phyloP scores from a whole-genome alignment of 2,329 filamentous ascomycete genomes.

The Sporothrix variecibatus region DNA sequence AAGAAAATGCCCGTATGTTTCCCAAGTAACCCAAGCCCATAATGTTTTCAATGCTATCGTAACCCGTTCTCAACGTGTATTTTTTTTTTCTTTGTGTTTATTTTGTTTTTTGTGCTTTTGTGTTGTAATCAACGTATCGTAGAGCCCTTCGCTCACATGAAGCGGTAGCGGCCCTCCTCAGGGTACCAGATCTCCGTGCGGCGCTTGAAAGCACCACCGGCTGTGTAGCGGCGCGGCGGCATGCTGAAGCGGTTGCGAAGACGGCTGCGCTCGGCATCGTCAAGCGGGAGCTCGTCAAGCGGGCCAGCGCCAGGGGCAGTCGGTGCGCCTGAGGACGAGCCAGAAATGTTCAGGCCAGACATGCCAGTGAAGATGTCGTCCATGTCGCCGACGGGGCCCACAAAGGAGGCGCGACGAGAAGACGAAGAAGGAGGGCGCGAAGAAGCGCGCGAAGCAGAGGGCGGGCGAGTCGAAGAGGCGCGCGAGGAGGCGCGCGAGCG shows the following conservation, averaged over 20 bases:
- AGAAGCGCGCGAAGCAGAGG: slow-evolving; percentile 11
- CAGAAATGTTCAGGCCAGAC: slow-evolving; percentile 27
- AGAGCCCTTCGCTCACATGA: slow-evolving; percentile 23
- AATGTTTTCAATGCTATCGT: not conserved
- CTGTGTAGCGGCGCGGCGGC: slow-evolving; percentile 30
- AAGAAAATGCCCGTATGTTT: not conserved
- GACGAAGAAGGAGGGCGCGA: slow-evolving; percentile 16
- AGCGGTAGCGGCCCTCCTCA: slow-evolving; percentile 30
- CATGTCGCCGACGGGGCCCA: not conserved
- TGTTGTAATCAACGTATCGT: not conserved
- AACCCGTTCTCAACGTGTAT: not conserved
- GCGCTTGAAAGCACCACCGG: slow-evolving; percentile 30
- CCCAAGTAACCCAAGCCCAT: not conserved
- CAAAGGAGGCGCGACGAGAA: slow-evolving; percentile 23
- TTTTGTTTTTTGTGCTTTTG: not conserved
- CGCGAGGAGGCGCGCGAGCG: slow-evolving; percentile 5
- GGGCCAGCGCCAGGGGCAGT: slow-evolving; percentile 23
- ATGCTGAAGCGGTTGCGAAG: slow-evolving; percentile 34
- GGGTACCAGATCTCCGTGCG: slow-evolving; percentile 35
- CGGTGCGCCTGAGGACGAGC: not conserved
- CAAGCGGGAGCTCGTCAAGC: not conserved
- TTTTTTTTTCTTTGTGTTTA: not conserved
- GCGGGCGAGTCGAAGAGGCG: slow-evolving; percentile 1
- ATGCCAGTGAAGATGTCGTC: slow-evolving; percentile 25
- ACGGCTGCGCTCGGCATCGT: slow-evolving; percentile 29